Conservation (phyloP, 2,329 filamentous ascomycete genomes). For the Cyphellophora europaea region DNA sequence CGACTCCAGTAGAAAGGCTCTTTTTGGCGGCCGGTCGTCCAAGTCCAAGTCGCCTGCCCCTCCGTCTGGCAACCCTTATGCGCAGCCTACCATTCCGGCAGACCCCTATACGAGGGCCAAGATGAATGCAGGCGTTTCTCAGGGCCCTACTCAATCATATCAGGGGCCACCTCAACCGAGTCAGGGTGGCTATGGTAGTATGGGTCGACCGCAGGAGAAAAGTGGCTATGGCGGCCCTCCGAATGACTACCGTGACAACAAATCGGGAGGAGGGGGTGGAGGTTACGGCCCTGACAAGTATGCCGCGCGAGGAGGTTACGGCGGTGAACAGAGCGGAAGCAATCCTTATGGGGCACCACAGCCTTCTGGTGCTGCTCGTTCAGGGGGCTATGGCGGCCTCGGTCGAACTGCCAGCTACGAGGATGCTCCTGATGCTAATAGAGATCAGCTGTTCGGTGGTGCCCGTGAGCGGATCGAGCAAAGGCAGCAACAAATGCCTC, state of each 20-base stretch:
- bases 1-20: constrained; percentile 44
- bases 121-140: constrained; percentile 29
- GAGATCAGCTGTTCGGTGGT: constrained; percentile 51
- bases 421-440: constrained; percentile 42
- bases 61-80: constrained; percentile 45
- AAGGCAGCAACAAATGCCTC: constrained; percentile 25
- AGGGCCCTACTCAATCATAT: too few relatives aligned
- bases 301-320: constrained; percentile 42
- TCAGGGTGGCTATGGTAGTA: constrained; percentile 19
- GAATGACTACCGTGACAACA: constrained; percentile 9
- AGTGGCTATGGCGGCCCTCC: constrained; percentile 3
- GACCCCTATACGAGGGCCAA: constrained; percentile 48
- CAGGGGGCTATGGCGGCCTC: constrained; percentile 48
- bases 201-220: constrained; percentile 2
- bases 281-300: constrained; percentile 33
- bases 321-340: constrained; percentile 29
- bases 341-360: constrained; percentile 21
- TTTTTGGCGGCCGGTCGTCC: constrained; percentile 48
- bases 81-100: constrained; percentile 38
- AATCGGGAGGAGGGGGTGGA: constrained; percentile 13
- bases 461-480: constrained; percentile 42
- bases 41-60: constrained; percentile 46
- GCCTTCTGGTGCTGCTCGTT: constrained; percentile 32
- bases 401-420: constrained; percentile 41
- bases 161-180: constrained; percentile 3